Base-by-base conservation (phyloP, 1,284 basidiomycete genomes). In the Kalmanozyma brasiliensis region DNA sequence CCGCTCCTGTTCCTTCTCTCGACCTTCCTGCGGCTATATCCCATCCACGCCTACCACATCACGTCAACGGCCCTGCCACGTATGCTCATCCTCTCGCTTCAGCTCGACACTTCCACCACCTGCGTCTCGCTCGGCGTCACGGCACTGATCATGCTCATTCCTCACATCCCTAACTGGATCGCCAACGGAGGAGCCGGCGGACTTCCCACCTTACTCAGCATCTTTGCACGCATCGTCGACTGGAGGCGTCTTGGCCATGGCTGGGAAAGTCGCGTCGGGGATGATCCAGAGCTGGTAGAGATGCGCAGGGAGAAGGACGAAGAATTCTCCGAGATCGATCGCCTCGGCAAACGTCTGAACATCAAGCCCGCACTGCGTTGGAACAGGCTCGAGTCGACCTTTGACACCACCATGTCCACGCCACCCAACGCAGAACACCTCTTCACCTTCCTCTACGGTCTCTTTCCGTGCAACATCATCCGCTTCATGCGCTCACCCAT, bases 401-500 rank as follows among this genome's bases (percentile, higher is more conserved):
- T 73, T 20, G 75, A 77, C 33, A 74, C 73, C 4, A 63, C 60
- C 35, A 49, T 59, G 35, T 57, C 74, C 14, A 51, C 47, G 20
- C 57, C 63, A 8, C 80, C 82, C 19, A 72, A 82, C 36, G 75
- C 81, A 2, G 49, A 68, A 16, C 53, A 65, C 22, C 76, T 83
- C 34, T 94, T 93, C 83, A 89, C 90, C 8, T 86, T 88, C 52
- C 84, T 94, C 68, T 94, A 93, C 82, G 94, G 92, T 74, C 86
- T 94, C 49, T 94, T 91, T 82, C 92, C 92, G 2, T 90, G 89
- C 84, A 93, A 93, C 84, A 84, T 89, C 42, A 84, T 94, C 56
- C 86, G 85, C 59, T 94, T 94, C 81, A 81, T 93, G 61, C 87
- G 88, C 46, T 83, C 84, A 30, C 90, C 92, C 3, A 84, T 86